Conservation (phyloP, 768 basidiomycete species). For the Pleurotus tuber-regium region DNA sequence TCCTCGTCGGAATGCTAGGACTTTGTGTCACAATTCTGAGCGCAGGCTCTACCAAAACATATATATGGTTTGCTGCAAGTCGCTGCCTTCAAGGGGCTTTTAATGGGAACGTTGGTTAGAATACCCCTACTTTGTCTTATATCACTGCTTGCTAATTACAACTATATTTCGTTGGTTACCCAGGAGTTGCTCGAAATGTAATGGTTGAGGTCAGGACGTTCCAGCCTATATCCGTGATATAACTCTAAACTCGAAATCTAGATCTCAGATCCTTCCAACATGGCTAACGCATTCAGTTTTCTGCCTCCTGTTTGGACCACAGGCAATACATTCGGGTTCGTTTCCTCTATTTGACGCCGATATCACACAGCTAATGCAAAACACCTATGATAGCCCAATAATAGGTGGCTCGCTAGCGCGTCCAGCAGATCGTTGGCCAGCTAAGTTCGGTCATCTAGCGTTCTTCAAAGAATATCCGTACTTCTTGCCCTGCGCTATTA, state of each 20-base stretch:
- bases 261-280: conserved; percentile 27
- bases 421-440: conserved; percentile 29
- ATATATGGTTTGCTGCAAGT: conserved; percentile 27
- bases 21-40: conserved; percentile 34
- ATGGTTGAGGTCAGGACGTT: conserved; percentile 26
- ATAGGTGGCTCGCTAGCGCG: conserved; percentile 31
- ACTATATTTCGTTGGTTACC: neutral
- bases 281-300: conserved; percentile 25
- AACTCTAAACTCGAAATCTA: conserved; percentile 10
- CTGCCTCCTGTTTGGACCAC: conserved; percentile 27
- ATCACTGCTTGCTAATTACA: neutral
- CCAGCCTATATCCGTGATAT: neutral
- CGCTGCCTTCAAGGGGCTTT: conserved; percentile 27
- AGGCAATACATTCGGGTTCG: conserved; percentile 25
- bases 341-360: neutral
- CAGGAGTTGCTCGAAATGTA: conserved; percentile 26
- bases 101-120: conserved; percentile 29
- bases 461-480: conserved; percentile 34
- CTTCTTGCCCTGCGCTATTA: conserved; percentile 27
- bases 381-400: conserved; percentile 17
- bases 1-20: conserved; percentile 41
- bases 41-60: conserved; percentile 41
- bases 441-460: conserved; percentile 20
- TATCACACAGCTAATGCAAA: neutral
- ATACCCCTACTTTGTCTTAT: neutral